Base-by-base conservation (phyloP, 2,329 filamentous ascomycete species). In the Colletotrichum salicis region DNA sequence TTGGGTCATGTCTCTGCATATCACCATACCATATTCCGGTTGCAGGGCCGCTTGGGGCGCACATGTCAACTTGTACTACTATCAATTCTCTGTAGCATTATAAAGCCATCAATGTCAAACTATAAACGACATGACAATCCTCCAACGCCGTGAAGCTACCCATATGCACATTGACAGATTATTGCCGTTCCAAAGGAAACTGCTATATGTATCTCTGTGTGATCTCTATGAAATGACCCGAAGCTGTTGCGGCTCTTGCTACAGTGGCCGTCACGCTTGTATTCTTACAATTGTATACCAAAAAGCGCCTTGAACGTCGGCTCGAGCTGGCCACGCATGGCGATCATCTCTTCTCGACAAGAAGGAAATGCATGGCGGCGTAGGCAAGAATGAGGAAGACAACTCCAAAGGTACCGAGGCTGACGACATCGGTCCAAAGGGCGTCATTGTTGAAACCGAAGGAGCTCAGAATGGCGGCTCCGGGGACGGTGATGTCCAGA, bases 401-500 rank as follows among this genome's bases (percentile, higher is more conserved):
- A 0, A 89, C 92, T 1, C 93, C 94, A 81, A 98, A 97, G 12
- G 96, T 86, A 6, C 90, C 94, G 15, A 99, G 84, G 58, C 94
- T 95, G 63, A 93, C 85, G 31, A 96, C 90, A 81, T 99, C 96
- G 56, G 85, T 84, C 95, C 95, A 98, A 68, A 97, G 87, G 0
- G 94, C 94, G 72, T 91, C 86, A 33, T 95, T 97, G 79, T 97
- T 89, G 81, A 99, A 99, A 1, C 96, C 96, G 81, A 99, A 99
- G 0, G 93, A 94, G 81, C 94, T 97, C 67, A 99, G 84, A 75
- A 99, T 99, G 0, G 95, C 94, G 1, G 96, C 95, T 41, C 96
- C 96, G 0, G 96, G 96, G 0, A 99, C 95, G 64, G 96, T 96
- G 74, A 99, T 99, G 78, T 98, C 95, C 5, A 99, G 89, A 6